Evolutionary conservation across 2,329 filamentous ascomycete species (phyloP).

Genomic region (Epichloe baconii): DNA sequence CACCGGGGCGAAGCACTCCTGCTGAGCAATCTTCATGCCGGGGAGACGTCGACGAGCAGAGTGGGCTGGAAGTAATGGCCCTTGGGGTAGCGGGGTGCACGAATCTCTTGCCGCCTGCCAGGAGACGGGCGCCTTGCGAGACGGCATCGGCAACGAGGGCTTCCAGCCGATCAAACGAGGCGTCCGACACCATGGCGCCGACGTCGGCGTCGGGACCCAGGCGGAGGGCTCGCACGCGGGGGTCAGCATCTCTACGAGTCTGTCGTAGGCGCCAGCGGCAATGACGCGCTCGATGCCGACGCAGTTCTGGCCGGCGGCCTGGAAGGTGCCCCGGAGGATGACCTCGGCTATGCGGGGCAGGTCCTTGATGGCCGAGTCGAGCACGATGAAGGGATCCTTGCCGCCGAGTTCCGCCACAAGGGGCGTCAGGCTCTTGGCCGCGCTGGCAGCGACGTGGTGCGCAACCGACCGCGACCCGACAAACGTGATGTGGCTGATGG

Average conservation of each 20-base stretch:
- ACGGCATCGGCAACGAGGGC: conserved; percentile 66
- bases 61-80: conserved; percentile 93
- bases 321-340: conserved; percentile 84
- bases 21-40: conserved; percentile 74
- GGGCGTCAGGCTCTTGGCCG: conserved; percentile 75
- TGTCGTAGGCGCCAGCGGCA: conserved; percentile 62
- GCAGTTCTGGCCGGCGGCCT: conserved; percentile 93
- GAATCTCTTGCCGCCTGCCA: conserved; percentile 65
- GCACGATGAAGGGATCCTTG: conserved; percentile 82
- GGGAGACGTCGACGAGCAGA: conserved; percentile 78
- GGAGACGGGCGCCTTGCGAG: conserved; percentile 60
- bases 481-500: conserved; percentile 83
- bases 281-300: conserved; percentile 93
- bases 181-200: conserved; percentile 77
- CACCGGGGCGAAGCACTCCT: conserved; percentile 87
- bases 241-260: conserved; percentile 55
- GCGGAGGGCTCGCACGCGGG: conserved; percentile 63
- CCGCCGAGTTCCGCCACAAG: conserved; percentile 86
- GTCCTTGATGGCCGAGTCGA: conserved; percentile 59
- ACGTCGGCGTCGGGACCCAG: conserved; percentile 71
- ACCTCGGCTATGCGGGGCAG: conserved; percentile 66
- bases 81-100: conserved; percentile 54
- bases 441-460: conserved; percentile 74
- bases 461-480: conserved; percentile 84
- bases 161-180: conserved; percentile 65